Percentiles rank a stretch among this genome's conserved stretches.
Evolutionary conservation across 352 stramenopile species (phyloP).

Genomic region (Detonula confervacea): DNA sequence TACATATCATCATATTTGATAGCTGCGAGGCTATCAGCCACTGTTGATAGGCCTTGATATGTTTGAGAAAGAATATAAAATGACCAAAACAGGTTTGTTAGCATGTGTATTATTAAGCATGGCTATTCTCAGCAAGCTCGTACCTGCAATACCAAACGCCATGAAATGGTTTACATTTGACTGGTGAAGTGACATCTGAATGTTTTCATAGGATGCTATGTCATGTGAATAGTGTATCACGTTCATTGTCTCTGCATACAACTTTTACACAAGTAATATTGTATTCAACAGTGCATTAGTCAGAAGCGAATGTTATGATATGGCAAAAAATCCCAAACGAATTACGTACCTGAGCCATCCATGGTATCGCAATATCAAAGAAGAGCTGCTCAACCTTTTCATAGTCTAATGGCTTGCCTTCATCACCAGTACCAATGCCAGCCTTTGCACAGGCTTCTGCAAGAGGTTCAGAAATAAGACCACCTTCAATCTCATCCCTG

Average conservation of each 20-base stretch:
- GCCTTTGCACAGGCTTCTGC: slow-evolving; percentile 54
- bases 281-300: too few species aligned
- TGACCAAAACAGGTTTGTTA: too few species aligned
- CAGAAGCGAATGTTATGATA: too few species aligned
- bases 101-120: too few species aligned
- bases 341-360: slow-evolving; percentile 55
- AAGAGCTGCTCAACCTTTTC: slow-evolving; percentile 55
- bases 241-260: slow-evolving; percentile 82
- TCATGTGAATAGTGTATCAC: slow-evolving; percentile 75
- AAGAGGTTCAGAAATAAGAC: slow-evolving; percentile 54
- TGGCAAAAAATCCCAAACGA: too few species aligned
- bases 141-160: slow-evolving; percentile 69
- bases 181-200: slow-evolving; percentile 75
- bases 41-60: slow-evolving; percentile 49
- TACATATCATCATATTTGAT: slow-evolving; percentile 73
- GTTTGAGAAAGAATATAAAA: too few species aligned
- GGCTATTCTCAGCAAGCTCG: neutral
- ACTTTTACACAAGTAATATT: too few species aligned
- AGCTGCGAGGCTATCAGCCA: slow-evolving; percentile 72
- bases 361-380: slow-evolving; percentile 70
- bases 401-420: slow-evolving; percentile 60
- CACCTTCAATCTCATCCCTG: slow-evolving; percentile 69
- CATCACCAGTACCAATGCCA: slow-evolving; percentile 58
- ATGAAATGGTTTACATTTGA: slow-evolving; percentile 69
- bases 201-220: slow-evolving; percentile 63